Base-by-base conservation (phyloP, 2,329 filamentous ascomycete genomes). In the Penicillium sp. region DNA sequence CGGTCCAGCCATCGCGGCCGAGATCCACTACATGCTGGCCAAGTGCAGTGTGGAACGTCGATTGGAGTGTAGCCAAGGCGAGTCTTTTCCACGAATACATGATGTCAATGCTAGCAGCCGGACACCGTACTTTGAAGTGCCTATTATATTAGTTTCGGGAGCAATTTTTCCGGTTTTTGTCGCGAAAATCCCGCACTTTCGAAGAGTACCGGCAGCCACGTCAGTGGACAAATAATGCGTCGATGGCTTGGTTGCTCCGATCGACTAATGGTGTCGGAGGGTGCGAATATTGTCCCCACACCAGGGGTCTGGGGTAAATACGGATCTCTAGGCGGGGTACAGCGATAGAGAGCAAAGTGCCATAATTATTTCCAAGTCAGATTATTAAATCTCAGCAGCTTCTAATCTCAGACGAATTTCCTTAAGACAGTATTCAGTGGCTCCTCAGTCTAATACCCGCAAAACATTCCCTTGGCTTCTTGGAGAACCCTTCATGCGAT, bases 1-100 rank as follows among this genome's bases (percentile, higher is more conserved):
- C 58, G 1, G 67, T 74, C 75, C 75, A 77, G 16, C 59, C 50
- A 35, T 71, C 61, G 9, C 65, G 63, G 27, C 68, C 69, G 3
- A 77, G 59, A 40, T 74, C 70, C 31, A 73, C 52, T 9, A 75
- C 58, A 40, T 67, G 58, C 43, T 69, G 64, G 6, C 56, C 58
- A 3, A 50, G 42, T 1, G 42, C 44, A 8, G 40, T 18, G 5
- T 53, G 47, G 9, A 61, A 16, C 10, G 28, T 45, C 6, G 53
- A 50, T 3, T 51, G 36, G 5, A 66, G 36, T 13, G 56, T 36
- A 20, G 52, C 37, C 27, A 61, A 42, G 1, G 50, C 42, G 6
- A 54, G 28, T 10, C 51, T 42, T 10, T 42, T 51, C 50, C 46
- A 50, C 13, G 52, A 45, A 38, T 42, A 47, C 60, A 64, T 65